Percentiles rank a stretch among this genome's conserved stretches.
phyloP scores from a whole-genome alignment of 768 basidiomycete species.

The Coprinellus aureogranulatus region DNA sequence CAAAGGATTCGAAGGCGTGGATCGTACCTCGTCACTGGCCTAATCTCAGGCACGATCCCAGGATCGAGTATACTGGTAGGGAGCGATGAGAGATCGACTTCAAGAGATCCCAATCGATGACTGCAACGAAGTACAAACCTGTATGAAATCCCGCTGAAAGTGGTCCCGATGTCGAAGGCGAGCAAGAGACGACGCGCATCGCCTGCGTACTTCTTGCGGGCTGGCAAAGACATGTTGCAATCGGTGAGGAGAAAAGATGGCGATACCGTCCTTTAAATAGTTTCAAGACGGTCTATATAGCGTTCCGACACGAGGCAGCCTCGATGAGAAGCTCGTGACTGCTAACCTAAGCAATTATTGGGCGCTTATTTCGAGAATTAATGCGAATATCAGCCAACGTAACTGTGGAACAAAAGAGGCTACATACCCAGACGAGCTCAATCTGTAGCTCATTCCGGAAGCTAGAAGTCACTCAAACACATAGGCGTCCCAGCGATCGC shows the following conservation, averaged over 20 bases:
- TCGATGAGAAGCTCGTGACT: background rate
- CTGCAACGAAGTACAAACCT: conserved; percentile 1
- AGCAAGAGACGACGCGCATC: conserved; percentile 9
- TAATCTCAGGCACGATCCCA: conserved; percentile 23
- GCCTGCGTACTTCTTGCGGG: conserved; percentile 5
- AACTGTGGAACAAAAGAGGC: background rate
- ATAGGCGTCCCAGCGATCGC: too few relatives aligned
- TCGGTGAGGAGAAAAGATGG: too few relatives aligned
- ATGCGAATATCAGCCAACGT: background rate
- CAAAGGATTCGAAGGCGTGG: conserved; percentile 1
- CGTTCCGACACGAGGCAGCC: background rate
- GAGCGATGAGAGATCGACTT: background rate
- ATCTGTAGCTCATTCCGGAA: too few relatives aligned
- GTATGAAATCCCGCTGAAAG: conserved; percentile 16
- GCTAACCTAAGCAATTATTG: background rate
- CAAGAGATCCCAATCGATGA: background rate
- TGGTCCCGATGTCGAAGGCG: conserved; percentile 16
- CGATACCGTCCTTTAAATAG: too few relatives aligned
- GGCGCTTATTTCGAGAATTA: background rate
- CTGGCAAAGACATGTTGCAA: background rate
- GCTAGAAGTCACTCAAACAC: too few relatives aligned
- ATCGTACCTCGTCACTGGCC: conserved; percentile 36
- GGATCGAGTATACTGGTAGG: conserved; percentile 23
- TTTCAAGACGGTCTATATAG: background rate
- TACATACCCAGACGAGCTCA: too few relatives aligned